phyloP scores from a whole-genome alignment of 148 eudicot genomes.

The Rhododendron ovatum region DNA sequence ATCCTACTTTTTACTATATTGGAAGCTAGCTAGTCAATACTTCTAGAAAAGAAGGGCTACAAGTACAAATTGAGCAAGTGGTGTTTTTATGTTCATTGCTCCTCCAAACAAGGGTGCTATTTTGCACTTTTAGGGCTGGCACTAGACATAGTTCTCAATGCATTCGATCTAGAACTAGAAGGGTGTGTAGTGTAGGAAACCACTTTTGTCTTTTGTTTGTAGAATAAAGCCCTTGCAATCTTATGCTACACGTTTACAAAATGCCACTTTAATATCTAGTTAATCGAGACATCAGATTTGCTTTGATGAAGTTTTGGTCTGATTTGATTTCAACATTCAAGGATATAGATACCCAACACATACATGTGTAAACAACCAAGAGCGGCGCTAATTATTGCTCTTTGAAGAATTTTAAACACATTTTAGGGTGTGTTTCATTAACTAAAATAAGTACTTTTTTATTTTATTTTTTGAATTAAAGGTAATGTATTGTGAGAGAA shows the following conservation, averaged over 20 bases:
- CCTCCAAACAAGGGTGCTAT: not conserved
- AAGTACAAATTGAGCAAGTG: not conserved
- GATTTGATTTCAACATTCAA: not conserved
- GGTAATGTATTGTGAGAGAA: too few relatives aligned
- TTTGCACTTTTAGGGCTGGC: not conserved
- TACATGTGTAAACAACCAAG: not conserved
- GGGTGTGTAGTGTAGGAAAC: not conserved
- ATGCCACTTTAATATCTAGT: not conserved
- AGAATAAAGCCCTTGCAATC: not conserved
- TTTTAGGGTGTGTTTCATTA: too few relatives aligned
- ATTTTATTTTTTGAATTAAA: too few relatives aligned
- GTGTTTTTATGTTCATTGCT: not conserved
- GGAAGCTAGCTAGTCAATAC: not conserved
- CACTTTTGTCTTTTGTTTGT: not conserved
- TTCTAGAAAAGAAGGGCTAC: not conserved
- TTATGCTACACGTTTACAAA: not conserved
- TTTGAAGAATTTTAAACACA: too few relatives aligned
- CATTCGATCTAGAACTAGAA: not conserved
- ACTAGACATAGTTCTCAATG: not conserved
- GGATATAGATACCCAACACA: not conserved
- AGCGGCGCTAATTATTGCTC: too few relatives aligned
- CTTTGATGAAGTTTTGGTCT: not conserved
- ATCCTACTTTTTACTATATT: not conserved
- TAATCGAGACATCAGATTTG: not conserved
- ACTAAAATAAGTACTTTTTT: too few relatives aligned